Conservation (phyloP, 495 filamentous ascomycete genomes). For the Trichoderma orchidacearum region DNA sequence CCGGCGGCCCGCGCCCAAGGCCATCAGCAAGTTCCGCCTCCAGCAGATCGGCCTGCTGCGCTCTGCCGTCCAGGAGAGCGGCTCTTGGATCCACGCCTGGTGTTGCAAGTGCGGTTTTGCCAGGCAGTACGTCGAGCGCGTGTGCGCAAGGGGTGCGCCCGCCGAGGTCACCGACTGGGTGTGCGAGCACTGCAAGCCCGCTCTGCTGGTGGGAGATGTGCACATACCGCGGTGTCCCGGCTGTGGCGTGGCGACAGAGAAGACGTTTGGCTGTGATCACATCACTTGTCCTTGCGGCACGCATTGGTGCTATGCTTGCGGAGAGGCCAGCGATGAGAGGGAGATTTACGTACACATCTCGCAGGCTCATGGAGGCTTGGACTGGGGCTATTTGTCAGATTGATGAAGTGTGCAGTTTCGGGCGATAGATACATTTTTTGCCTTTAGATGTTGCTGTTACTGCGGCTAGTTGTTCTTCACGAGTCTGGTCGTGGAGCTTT, state of each 20-base stretch:
- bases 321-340: background rate
- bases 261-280: constrained; percentile 22
- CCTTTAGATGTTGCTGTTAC: too few species aligned
- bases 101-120: constrained; percentile 16
- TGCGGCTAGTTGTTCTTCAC: too few species aligned
- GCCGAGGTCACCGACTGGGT: constrained; percentile 13
- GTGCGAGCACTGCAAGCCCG: constrained; percentile 13
- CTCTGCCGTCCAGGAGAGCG: constrained; percentile 13
- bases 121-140: constrained; percentile 16
- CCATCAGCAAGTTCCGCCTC: constrained; percentile 14
- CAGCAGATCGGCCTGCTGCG: constrained; percentile 13
- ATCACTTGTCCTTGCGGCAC: constrained; percentile 17
- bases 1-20: constrained; percentile 14
- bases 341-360: constrained; percentile 20
- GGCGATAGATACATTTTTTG: too few species aligned
- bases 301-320: constrained; percentile 25
- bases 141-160: constrained; percentile 18
- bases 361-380: constrained; percentile 9
- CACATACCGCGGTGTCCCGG: constrained; percentile 17
- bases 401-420: too few species aligned
- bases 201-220: background rate
- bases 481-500: too few species aligned
- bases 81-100: constrained; percentile 22
- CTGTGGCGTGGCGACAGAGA: constrained; percentile 17
- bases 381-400: too few species aligned